Conservation (phyloP, 148 eudicot genomes). For the Nepenthes gracilis region DNA sequence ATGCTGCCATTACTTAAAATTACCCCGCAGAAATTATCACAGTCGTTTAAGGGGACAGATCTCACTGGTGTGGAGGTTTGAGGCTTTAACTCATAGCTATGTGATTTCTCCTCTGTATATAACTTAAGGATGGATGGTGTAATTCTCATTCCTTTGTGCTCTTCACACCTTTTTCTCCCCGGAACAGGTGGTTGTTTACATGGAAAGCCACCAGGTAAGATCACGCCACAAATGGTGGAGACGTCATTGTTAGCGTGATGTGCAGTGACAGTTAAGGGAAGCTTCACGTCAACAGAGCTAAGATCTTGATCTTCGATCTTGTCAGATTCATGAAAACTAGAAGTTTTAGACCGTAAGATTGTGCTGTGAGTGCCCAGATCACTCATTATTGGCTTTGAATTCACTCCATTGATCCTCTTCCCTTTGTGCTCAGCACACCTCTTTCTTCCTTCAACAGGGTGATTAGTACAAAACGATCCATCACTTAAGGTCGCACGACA, state of each 20-base stretch:
- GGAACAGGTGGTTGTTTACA: slow-evolving; percentile 29
- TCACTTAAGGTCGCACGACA: slow-evolving; percentile 54
- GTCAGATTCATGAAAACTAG: neutral
- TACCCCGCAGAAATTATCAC: slow-evolving; percentile 26
- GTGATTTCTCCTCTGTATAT: slow-evolving; percentile 1
- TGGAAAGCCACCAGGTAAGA: slow-evolving; percentile 28
- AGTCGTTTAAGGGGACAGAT: slow-evolving; percentile 3
- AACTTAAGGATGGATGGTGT: slow-evolving; percentile 2
- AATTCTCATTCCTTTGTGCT: slow-evolving; percentile 57
- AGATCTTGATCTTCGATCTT: neutral
- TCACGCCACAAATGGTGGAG: slow-evolving; percentile 39
- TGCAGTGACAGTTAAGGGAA: neutral
- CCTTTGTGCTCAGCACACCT: slow-evolving; percentile 65
- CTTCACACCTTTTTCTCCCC: slow-evolving; percentile 62
- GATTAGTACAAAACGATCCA: slow-evolving; percentile 33
- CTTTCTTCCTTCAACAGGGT: slow-evolving; percentile 49
- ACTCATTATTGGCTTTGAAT: slow-evolving; percentile 7
- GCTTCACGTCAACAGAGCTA: slow-evolving; percentile 8
- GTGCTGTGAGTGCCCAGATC: neutral
- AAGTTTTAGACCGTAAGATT: neutral
- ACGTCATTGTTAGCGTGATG: neutral
- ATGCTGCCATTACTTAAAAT: slow-evolving; percentile 21
- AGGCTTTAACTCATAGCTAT: neutral
- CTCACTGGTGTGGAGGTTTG: neutral
- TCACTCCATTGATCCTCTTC: slow-evolving; percentile 24